phyloP scores from a whole-genome alignment of 1,284 basidiomycete genomes.

The Leccinum holopus region DNA sequence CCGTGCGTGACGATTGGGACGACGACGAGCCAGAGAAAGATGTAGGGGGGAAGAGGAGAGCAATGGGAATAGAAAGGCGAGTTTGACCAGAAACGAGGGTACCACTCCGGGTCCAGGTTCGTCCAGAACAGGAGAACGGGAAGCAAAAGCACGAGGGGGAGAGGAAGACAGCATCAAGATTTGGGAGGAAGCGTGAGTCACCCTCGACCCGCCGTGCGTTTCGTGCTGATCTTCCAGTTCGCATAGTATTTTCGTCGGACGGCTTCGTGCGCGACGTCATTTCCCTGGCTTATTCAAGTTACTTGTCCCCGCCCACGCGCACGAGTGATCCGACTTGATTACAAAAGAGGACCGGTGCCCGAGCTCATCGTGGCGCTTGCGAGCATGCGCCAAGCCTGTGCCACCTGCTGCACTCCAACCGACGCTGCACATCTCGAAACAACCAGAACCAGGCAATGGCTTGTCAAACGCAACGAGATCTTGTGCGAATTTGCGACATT shows the following conservation, averaged over 20 bases:
- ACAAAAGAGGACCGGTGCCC: constrained; percentile 41
- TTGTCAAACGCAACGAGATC: too few relatives aligned
- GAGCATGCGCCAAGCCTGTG: constrained; percentile 27
- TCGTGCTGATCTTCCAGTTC: constrained; percentile 7
- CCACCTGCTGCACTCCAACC: constrained; percentile 32
- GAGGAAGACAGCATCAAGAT: too few relatives aligned
- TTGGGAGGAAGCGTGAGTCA: too few relatives aligned
- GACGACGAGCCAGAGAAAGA: constrained; percentile 3
- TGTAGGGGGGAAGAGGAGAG: too few relatives aligned
- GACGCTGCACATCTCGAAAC: constrained; percentile 32
- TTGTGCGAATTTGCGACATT: too few relatives aligned
- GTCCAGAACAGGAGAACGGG: too few relatives aligned
- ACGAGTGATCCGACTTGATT: constrained; percentile 30
- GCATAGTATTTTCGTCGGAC: too few relatives aligned
- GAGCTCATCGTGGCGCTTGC: constrained; percentile 18
- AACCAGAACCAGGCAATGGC: constrained; percentile 14
- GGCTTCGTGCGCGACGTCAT: too few relatives aligned
- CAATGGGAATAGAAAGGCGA: neutral
- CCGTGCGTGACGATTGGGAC: constrained; percentile 44
- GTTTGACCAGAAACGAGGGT: neutral
- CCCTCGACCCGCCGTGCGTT: neutral
- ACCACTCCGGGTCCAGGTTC: neutral
- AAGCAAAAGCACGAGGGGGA: too few relatives aligned
- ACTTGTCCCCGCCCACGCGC: neutral
- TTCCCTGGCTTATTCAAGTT: too few relatives aligned